Conservation (phyloP, 139 green algal species). For the Tetradesmus lagerheimii region DNA sequence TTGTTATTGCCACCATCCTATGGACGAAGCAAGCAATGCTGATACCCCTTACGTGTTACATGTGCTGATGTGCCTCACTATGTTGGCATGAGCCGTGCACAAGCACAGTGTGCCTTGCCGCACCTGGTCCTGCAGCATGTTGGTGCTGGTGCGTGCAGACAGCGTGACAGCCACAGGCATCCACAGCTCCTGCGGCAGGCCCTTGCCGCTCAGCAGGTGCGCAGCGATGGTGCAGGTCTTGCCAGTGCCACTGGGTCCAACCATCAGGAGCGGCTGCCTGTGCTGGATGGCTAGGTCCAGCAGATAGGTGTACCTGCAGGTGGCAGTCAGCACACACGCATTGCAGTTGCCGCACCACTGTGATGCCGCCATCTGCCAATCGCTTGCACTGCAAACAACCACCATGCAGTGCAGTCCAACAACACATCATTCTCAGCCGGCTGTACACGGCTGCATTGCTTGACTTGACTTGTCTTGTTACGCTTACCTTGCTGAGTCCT, state of each 20-base stretch:
- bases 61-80: too few relatives aligned
- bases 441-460: too few relatives aligned
- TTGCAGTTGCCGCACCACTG: neutral
- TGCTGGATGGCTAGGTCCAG: constrained; percentile 75
- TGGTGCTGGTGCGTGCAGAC: constrained; percentile 73
- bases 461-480: neutral
- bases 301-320: constrained; percentile 76
- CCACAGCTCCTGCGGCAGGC: constrained; percentile 69
- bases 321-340: neutral
- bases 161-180: constrained; percentile 77
- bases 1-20: too few relatives aligned
- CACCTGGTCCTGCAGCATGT: constrained; percentile 83
- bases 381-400: neutral
- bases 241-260: constrained; percentile 79
- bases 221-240: constrained; percentile 74
- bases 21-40: too few relatives aligned
- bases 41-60: too few relatives aligned
- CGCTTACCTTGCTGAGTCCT: constrained; percentile 62
- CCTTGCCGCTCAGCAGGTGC: constrained; percentile 53
- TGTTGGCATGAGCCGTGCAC: neutral
- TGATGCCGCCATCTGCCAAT: neutral
- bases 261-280: constrained; percentile 74
- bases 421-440: too few relatives aligned
- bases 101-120: neutral
- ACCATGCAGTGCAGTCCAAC: too few relatives aligned